Conservation (phyloP, 1,284 basidiomycete genomes). For the Pterulicium gracile region DNA sequence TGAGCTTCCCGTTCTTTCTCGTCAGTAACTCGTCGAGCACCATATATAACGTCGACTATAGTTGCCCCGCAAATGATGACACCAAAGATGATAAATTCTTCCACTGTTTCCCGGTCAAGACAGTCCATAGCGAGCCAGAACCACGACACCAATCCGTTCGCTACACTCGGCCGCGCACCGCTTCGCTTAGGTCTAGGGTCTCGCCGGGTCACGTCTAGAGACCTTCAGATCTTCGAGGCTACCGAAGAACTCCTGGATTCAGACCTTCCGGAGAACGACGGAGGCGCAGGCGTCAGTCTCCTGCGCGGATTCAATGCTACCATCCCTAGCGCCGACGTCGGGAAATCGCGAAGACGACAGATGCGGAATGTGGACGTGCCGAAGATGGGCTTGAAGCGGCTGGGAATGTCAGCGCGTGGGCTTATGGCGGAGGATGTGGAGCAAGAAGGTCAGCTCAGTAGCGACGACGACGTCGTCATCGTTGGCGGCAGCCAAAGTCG, state of each 20-base stretch:
- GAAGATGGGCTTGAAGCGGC: constrained; percentile 65
- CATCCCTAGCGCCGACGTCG: constrained; percentile 75
- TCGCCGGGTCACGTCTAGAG: constrained; percentile 66
- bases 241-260: constrained; percentile 66
- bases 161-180: constrained; percentile 62
- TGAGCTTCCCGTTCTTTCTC: constrained; percentile 25
- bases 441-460: constrained; percentile 51
- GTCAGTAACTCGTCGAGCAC: background rate
- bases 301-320: constrained; percentile 87
- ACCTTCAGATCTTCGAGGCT: constrained; percentile 77
- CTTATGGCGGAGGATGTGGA: constrained; percentile 53
- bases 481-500: constrained; percentile 32
- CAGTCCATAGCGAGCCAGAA: constrained; percentile 30
- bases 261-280: constrained; percentile 60
- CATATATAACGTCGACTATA: constrained; percentile 21
- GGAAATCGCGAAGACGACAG: constrained; percentile 65
- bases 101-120: constrained; percentile 42
- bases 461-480: constrained; percentile 57
- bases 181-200: constrained; percentile 53
- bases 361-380: constrained; percentile 75
- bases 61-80: constrained; percentile 90
- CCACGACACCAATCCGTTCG: constrained; percentile 34
- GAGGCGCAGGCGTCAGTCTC: constrained; percentile 60
- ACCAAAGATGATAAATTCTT: constrained; percentile 64
- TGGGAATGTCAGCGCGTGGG: constrained; percentile 71